Evolutionary conservation across 2,329 filamentous ascomycete species (phyloP).

Genomic region (Pseudocercospora fijiensis): DNA sequence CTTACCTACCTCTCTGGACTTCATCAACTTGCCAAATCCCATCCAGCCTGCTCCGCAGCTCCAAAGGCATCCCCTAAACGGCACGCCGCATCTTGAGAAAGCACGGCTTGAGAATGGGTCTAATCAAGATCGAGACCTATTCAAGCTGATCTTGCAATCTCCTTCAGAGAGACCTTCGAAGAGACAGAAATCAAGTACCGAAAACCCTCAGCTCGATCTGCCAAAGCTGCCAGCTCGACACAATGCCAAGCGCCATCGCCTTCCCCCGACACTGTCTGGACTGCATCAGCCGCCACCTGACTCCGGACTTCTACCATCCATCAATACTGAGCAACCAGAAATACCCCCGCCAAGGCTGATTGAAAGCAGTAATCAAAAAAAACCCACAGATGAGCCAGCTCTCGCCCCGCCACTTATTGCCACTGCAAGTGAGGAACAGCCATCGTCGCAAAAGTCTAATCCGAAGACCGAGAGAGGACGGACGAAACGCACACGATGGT

Average conservation of each 20-base stretch:
- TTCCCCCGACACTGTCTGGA: constrained; percentile 56
- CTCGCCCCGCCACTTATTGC: not conserved
- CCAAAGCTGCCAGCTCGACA: constrained; percentile 42
- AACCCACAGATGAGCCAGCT: not conserved
- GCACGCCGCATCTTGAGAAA: constrained; percentile 29
- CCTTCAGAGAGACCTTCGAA: constrained; percentile 37
- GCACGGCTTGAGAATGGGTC: constrained; percentile 30
- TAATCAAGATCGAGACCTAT: constrained; percentile 33
- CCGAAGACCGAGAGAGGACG: constrained; percentile 38
- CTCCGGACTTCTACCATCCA: constrained; percentile 60
- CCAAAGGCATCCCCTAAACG: constrained; percentile 37
- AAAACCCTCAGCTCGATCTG: constrained; percentile 27
- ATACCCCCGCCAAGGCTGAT: constrained; percentile 15
- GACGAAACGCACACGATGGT: constrained; percentile 54
- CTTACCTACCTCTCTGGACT: constrained; percentile 34
- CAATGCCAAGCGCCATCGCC: constrained; percentile 39
- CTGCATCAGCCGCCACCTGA: constrained; percentile 64
- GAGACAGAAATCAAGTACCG: constrained; percentile 24
- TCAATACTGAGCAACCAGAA: constrained; percentile 41
- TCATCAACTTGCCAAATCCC: constrained; percentile 40
- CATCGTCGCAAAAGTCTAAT: constrained; percentile 8
- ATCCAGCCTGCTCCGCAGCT: constrained; percentile 40
- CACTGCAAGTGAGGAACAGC: not conserved
- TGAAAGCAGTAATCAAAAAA: not conserved
- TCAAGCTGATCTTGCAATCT: constrained; percentile 31